Evolutionary conservation across 192 early-diverging fungal species (phyloP), one percentile per base, ranked within the genome.

Genomic region (Gigaspora rosea): DNA sequence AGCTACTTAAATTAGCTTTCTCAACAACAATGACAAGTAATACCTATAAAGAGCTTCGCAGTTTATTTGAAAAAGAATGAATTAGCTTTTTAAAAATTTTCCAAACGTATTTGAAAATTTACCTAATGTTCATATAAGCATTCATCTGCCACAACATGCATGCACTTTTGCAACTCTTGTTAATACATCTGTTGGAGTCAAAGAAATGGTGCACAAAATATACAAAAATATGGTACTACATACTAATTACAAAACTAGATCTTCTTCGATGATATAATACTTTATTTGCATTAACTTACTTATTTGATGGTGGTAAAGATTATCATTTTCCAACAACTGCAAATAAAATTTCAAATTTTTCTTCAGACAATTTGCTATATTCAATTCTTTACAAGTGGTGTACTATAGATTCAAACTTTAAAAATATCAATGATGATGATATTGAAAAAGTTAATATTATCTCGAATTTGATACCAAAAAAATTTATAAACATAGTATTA

Each of bases 191-290:
- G 64, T 66, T 15, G 64, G 32, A 15, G 36, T 33, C 18, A 66
- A 66, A 35, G 64, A 66, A 22, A 66, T 66, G 64, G 32, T 66
- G n/a, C 41, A 66, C 16, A 35, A 8, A 35, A 46, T 13, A 41
- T 66, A 32, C 16, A 66, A 66, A n/a, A 12, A 32, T 35, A 32
- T 12, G 7, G 64, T 66, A 32, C 12, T 16, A 66, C 32, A 66
- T 35, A 66, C 64, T 4, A 66, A 66, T 66, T 15, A 32, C 33
- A 66, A 66, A 66, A 66, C n/a, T 11, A 41, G 32, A 66, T 46
- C 12, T 66, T 6, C n/a, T 66, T 18, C 10, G 27, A 66, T 10
- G 32, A 35, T 66, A 66, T 46, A 66, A 66, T 46, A 66, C 64
- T 35, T 16, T 66, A 8, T 32, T 32, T 11, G 64, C 35, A 46